Base-by-base conservation (phyloP, 2,329 filamentous ascomycete genomes). In the Plenodomus lindquistii region DNA sequence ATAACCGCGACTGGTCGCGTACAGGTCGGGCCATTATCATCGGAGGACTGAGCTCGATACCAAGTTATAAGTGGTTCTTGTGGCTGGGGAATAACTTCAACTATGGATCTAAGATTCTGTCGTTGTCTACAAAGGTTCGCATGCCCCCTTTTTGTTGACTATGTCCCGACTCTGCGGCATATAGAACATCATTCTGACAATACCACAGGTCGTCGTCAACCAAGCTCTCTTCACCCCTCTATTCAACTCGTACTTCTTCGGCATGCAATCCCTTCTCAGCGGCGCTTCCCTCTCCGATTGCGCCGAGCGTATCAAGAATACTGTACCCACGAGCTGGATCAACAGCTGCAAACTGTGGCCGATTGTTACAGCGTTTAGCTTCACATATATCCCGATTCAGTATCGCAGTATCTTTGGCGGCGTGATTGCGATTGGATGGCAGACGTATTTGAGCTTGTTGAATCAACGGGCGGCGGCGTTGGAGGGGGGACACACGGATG, bases 291-390 rank as follows among this genome's bases (percentile, higher is more conserved):
- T 85, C 1, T 67, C 75, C 6, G 86, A 89, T 46, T 82, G 87
- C 1, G 81, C 83, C 70, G 84, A 89, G 61, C 85, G 89, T 43
- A 80, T 97, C 50, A 81, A 81, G 58, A 79, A 85, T 49, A 92
- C 91, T 0, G 87, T 96, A 0, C 91, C 91, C 0, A 79, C 81
- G 19, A 91, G 86, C 65, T 84, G 89, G 66, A 70, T 84, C 66
- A 96, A 94, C 70, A 89, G 86, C 51, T 85, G 86, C 70, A 96
- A 95, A 75, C 73, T 97, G 19, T 97, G 92, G 92, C 93, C 92
- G 0, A 84, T 85, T 0, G 87, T 96, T 15, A 95, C 88, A 13
- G 91, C 91, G 0, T 86, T 97, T 67, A 92, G 81, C 70, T 95
- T 97, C 65, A 85, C 87, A n/a, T 94, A 90, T 63, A 77, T 97